Base-by-base conservation (phyloP, 768 basidiomycete genomes). In the Albatrellus ellisii region DNA sequence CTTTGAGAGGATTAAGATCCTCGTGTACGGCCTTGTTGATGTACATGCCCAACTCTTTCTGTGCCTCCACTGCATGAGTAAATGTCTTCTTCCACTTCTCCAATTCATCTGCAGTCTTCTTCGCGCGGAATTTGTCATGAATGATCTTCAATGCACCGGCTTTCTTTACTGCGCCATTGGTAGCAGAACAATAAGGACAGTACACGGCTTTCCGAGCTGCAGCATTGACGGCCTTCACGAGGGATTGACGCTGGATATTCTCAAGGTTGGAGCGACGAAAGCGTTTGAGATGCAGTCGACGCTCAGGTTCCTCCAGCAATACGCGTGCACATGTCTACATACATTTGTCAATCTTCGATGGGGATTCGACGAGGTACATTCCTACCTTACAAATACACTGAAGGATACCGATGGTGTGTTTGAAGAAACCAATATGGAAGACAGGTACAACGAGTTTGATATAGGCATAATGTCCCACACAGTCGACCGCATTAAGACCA, bases 381-480 rank as follows among this genome's bases (percentile, higher is more conserved):
- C 3, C 18, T 47, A 90, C 92, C 66, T 99, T 99, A 73, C 95
- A 99, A 50, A 98, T 91, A 51, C 85, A 84, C 56, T 98, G 95
- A 1, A 98, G 72, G 49, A 98, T 83, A 20, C 75, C 73, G 45
- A 98, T 89, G 14, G 84, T 88, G 52, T 97, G 91, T 58, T 91
- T 87, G 68, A 99, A 98, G 62, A 89, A 99, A 6, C 95, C 95
- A 43, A 98, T 89, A 58, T 99, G 95, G 59, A 98, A 99, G 15
- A 98, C 92, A 0, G 95, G 95, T 15, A 99, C 79, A 25, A 83
- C 78, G 32, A 99, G 72, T 61, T 95, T 97, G 65, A 99, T 97
- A 63, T 98, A 98, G 4, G 92, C 92, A 58, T 95, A 98, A 60
- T 99, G 95, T 1, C 95, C 95, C 18, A 95, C 92, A 57, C 95